Percentiles rank a stretch among this genome's conserved stretches.
These are phyloP conservation scores for Trametes polyzona DNA, from an alignment of 1,284 basidiomycete species.

Conservation along the genomic window DNA sequence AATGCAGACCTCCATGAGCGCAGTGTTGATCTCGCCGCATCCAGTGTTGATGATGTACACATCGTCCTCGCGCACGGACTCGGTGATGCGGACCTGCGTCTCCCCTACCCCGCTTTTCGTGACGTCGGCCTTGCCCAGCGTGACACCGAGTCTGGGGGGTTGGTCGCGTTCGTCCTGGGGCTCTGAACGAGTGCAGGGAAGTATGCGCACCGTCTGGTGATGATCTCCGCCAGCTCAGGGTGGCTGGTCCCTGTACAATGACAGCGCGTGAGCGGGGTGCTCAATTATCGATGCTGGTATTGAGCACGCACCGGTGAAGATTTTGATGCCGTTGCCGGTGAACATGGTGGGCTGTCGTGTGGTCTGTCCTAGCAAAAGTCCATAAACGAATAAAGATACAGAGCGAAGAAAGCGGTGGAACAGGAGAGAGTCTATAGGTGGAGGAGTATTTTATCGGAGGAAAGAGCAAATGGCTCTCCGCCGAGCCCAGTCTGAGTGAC, in stretches of 20 bases:
- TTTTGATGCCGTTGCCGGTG: conserved; percentile 86
- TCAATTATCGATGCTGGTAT: conserved; percentile 10
- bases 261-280: conserved; percentile 12
- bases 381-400: conserved; percentile 36
- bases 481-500: not conserved
- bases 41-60: conserved; percentile 99
- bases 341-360: conserved; percentile 51
- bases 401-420: conserved; percentile 28
- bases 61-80: conserved; percentile 97
- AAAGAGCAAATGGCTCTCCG: conserved; percentile 7
- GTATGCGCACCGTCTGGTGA: conserved; percentile 80
- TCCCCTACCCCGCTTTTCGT: conserved; percentile 92
- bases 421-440: conserved; percentile 13
- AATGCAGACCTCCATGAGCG: conserved; percentile 96
- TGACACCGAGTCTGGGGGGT: conserved; percentile 75
- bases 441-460: conserved; percentile 20
- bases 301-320: conserved; percentile 80
- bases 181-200: not conserved
- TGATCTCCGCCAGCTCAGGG: conserved; percentile 92
- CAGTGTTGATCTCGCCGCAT: conserved; percentile 84
- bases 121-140: conserved; percentile 84
- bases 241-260: conserved; percentile 84
- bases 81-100: conserved; percentile 89
- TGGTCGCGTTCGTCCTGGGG: conserved; percentile 3
- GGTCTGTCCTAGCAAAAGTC: conserved; percentile 27